Conservation (phyloP, 2,329 filamentous ascomycete genomes). For the Pseudomassariella vexata region DNA sequence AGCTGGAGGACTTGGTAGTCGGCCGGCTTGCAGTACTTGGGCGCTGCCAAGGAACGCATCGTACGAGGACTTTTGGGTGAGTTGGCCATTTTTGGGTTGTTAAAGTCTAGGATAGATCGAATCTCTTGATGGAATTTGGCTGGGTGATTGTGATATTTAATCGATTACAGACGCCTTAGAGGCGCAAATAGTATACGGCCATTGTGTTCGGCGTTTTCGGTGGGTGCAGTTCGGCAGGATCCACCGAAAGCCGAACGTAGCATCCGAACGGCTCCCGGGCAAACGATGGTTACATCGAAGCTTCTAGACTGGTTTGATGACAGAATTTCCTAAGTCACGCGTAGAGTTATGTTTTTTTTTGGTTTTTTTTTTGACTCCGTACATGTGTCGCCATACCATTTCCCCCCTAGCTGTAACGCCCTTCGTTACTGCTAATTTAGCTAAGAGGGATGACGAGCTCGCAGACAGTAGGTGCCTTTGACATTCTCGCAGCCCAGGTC, state of each 20-base stretch:
- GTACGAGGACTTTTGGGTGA: conserved; percentile 30
- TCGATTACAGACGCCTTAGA: not conserved
- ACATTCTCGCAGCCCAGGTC: too few species aligned
- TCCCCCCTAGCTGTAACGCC: too few species aligned
- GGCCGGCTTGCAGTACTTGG: conserved; percentile 29
- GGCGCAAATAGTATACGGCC: not conserved
- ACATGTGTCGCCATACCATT: too few species aligned
- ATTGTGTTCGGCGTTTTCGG: not conserved
- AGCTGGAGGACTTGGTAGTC: conserved; percentile 33
- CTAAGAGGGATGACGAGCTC: too few species aligned
- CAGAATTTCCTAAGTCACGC: too few species aligned
- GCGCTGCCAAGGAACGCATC: conserved; percentile 38
- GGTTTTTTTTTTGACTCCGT: too few species aligned
- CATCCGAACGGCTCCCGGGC: too few species aligned
- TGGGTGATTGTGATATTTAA: not conserved
- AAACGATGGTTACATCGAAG: too few species aligned
- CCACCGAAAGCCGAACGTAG: conserved; percentile 1
- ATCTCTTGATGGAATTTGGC: not conserved
- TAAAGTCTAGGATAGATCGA: not conserved
- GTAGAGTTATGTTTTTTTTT: too few species aligned
- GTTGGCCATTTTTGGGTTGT: conserved; percentile 20
- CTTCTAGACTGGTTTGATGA: too few species aligned
- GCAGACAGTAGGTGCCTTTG: too few species aligned
- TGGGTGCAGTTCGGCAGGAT: conserved; percentile 1
- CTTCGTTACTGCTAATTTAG: too few species aligned